These are phyloP conservation scores for Fraxinus nigra DNA, from an alignment of 305 asterid species.

Conservation along the genomic window DNA sequence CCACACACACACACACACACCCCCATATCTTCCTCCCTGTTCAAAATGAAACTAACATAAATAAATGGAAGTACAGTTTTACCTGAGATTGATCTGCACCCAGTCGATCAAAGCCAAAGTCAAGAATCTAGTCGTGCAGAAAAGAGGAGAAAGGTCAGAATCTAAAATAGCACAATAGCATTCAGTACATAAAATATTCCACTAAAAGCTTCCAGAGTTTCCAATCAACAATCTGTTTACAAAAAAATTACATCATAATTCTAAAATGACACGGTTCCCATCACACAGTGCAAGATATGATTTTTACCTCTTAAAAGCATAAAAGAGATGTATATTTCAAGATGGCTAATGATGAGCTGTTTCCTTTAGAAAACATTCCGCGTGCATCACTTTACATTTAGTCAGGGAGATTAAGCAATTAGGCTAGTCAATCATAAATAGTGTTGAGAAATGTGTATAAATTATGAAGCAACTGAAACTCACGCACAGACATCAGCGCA, in stretches of 20 bases:
- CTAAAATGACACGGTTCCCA: slow-evolving; percentile 10
- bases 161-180: slow-evolving; percentile 20
- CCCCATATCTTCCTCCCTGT: not conserved
- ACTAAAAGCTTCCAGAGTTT: slow-evolving; percentile 4
- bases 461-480: not conserved
- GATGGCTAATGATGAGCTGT: slow-evolving; percentile 15
- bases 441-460: not conserved
- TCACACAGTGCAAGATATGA: slow-evolving; percentile 14
- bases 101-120: slow-evolving; percentile 92
- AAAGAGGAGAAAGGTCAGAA: slow-evolving; percentile 29
- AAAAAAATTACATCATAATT: not conserved
- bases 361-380: slow-evolving; percentile 8
- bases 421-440: not conserved
- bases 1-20: not conserved
- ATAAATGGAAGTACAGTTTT: slow-evolving; percentile 24
- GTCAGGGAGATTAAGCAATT: slow-evolving; percentile 11
- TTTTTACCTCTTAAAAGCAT: slow-evolving; percentile 3
- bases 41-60: slow-evolving; percentile 5
- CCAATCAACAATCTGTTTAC: slow-evolving; percentile 3
- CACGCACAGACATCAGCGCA: not conserved
- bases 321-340: not conserved
- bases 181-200: slow-evolving; percentile 9
- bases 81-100: slow-evolving; percentile 98
- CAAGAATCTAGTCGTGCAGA: slow-evolving; percentile 67
- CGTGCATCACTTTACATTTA: slow-evolving; percentile 2